Percentiles rank a stretch among this genome's conserved stretches.
Conservation (phyloP, 1,139 yeast species). For the Debaryomycetaceae sp. region DNA sequence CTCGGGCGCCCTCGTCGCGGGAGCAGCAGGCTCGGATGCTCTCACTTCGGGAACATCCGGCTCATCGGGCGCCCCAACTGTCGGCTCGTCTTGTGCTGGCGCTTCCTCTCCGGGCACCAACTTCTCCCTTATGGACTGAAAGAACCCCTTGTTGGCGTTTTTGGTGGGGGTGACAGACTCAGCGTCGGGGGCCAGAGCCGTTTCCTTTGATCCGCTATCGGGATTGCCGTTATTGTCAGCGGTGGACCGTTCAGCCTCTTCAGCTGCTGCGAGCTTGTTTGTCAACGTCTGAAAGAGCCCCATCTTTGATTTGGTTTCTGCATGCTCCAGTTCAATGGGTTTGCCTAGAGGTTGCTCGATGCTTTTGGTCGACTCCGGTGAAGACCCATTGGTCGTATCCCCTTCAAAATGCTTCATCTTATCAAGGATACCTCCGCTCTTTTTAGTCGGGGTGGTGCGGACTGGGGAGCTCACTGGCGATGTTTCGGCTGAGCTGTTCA, state of each 20-base stretch:
- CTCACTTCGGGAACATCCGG: background rate
- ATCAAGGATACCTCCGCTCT: constrained; percentile 26
- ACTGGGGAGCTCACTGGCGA: constrained; percentile 15
- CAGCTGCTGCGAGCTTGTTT: constrained; percentile 7
- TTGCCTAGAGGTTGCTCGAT: no score
- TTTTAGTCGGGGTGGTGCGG: constrained; percentile 15
- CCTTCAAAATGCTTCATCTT: constrained; percentile 38
- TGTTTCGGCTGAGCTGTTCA: constrained; percentile 12
- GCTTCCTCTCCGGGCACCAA: constrained; percentile 15
- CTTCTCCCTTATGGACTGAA: constrained; percentile 33
- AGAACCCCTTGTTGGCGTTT: constrained; percentile 25
- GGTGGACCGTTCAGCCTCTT: constrained; percentile 2
- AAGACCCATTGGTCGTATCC: constrained; percentile 8
- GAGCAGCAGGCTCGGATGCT: background rate
- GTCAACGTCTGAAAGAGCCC: constrained; percentile 9
- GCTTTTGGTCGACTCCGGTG: no score
- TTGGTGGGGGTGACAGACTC: no score
- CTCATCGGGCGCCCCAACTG: background rate
- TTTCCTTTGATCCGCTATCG: no score
- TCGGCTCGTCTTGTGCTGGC: constrained; percentile 6
- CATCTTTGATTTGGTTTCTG: constrained; percentile 5
- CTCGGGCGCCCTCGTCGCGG: constrained; percentile 1
- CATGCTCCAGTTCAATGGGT: no score
- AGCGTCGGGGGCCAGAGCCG: no score
- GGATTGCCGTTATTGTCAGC: no score